phyloP scores from a whole-genome alignment of 1,284 basidiomycete species.

The Pseudomicrostroma phylloplanum region DNA sequence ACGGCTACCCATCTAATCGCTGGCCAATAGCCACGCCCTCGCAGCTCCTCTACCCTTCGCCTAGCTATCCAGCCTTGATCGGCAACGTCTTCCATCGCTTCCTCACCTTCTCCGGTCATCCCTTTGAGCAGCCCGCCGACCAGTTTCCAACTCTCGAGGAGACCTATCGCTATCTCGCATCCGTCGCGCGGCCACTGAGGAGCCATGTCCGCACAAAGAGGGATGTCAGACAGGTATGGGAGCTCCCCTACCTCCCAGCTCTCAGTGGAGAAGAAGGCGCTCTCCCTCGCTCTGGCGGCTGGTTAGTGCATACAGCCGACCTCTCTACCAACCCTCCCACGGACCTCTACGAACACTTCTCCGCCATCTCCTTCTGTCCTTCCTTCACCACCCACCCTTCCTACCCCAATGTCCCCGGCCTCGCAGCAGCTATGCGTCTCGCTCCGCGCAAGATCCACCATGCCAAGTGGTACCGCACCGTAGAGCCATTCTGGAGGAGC shows the following conservation, averaged over 20 bases:
- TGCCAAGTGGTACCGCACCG: conserved; percentile 41
- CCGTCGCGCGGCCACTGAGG: conserved; percentile 22
- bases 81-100: conserved; percentile 43
- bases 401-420: conserved; percentile 27
- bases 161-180: conserved; percentile 28
- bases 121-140: conserved; percentile 26
- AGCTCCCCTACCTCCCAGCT: conserved; percentile 18
- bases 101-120: conserved; percentile 26
- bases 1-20: conserved; percentile 2
- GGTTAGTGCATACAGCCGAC: background rate
- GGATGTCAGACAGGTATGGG: conserved; percentile 31
- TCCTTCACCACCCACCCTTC: conserved; percentile 14
- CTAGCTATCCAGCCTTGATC: conserved; percentile 34
- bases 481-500: conserved; percentile 5
- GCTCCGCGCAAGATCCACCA: conserved; percentile 28
- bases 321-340: background rate
- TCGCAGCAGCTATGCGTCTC: conserved; percentile 16
- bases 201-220: conserved; percentile 18
- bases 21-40: conserved; percentile 10
- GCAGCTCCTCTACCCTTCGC: conserved; percentile 29
- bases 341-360: conserved; percentile 2
- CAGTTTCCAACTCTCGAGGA: conserved; percentile 33
- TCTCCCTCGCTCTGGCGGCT: conserved; percentile 2
- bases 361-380: background rate
- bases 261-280: conserved; percentile 22